Percentiles rank a stretch among this genome's conserved stretches.
Evolutionary conservation across 2,329 filamentous ascomycete species (phyloP).

Genomic region (Colletotrichum sp.): DNA sequence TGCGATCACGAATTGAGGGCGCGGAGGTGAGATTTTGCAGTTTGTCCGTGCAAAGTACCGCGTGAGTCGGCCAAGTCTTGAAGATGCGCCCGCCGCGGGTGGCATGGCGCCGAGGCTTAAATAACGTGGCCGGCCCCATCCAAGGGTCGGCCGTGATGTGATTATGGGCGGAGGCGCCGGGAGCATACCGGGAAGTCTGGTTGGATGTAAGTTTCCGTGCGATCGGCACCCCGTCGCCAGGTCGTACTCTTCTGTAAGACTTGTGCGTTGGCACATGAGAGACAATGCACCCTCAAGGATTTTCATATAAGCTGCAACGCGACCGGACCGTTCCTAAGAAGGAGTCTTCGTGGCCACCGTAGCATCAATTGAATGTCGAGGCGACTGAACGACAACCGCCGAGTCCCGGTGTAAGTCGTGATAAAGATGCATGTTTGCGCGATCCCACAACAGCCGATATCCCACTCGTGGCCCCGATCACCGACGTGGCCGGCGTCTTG

Average conservation of each 20-base stretch:
- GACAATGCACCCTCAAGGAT: background rate
- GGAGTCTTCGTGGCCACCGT: too few relatives aligned
- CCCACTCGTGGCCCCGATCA: background rate
- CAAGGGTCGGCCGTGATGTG: background rate
- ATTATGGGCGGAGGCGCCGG: background rate
- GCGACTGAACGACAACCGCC: background rate
- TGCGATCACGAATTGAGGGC: background rate
- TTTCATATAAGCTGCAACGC: background rate
- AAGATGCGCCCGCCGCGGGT: background rate
- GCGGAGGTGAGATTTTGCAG: background rate
- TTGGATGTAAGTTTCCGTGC: background rate
- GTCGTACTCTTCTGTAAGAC: background rate
- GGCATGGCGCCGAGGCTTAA: background rate
- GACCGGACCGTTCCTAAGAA: too few relatives aligned
- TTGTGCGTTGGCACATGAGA: background rate
- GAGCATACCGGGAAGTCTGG: conserved; percentile 2
- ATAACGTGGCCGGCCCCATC: background rate
- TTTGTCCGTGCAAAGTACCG: background rate
- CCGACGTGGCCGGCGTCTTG: background rate
- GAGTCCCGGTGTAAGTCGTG: background rate
- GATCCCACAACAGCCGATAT: background rate
- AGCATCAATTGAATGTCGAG: background rate
- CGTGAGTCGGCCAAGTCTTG: background rate
- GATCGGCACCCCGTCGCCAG: background rate
- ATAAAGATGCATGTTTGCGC: conserved; percentile 11